Evolutionary conservation across 768 basidiomycete species (phyloP).

Genomic region (Boletus vinaceobasis): DNA sequence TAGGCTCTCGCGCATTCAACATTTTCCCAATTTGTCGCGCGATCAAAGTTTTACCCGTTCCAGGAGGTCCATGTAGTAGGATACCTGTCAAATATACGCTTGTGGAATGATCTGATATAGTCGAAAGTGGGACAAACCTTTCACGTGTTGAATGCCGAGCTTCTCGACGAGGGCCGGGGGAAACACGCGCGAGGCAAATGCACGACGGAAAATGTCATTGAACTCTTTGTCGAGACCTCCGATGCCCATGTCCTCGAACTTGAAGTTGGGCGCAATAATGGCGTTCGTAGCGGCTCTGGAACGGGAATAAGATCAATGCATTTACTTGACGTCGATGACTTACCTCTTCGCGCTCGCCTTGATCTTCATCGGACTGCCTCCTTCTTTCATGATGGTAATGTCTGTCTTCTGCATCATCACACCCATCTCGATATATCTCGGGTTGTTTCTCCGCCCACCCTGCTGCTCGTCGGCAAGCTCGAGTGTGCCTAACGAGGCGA

Average conservation of each 20-base stretch:
- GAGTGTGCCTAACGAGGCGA: slow-evolving; percentile 57
- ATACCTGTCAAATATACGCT: slow-evolving; percentile 55
- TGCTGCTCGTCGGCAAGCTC: slow-evolving; percentile 65
- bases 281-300: slow-evolving; percentile 85
- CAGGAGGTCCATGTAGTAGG: slow-evolving; percentile 92
- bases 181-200: slow-evolving; percentile 98
- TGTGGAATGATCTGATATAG: neutral
- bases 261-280: slow-evolving; percentile 96
- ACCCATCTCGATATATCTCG: slow-evolving; percentile 47
- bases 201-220: slow-evolving; percentile 94
- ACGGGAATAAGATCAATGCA: neutral
- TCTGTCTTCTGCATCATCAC: slow-evolving; percentile 92
- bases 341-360: slow-evolving; percentile 91
- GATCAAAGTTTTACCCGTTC: slow-evolving; percentile 97
- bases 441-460: slow-evolving; percentile 34
- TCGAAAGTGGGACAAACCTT: slow-evolving; percentile 53
- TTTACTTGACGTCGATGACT: slow-evolving; percentile 14
- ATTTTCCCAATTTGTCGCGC: slow-evolving; percentile 99
- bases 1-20: slow-evolving; percentile 96
- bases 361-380: slow-evolving; percentile 78
- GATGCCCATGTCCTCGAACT: slow-evolving; percentile 99
- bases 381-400: slow-evolving; percentile 81
- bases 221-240: slow-evolving; percentile 97
- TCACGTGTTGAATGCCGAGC: slow-evolving; percentile 96
- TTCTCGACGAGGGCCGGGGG: slow-evolving; percentile 96